phyloP scores from a whole-genome alignment of 345 rosid genomes.

The Hibiscus tridactylites region DNA sequence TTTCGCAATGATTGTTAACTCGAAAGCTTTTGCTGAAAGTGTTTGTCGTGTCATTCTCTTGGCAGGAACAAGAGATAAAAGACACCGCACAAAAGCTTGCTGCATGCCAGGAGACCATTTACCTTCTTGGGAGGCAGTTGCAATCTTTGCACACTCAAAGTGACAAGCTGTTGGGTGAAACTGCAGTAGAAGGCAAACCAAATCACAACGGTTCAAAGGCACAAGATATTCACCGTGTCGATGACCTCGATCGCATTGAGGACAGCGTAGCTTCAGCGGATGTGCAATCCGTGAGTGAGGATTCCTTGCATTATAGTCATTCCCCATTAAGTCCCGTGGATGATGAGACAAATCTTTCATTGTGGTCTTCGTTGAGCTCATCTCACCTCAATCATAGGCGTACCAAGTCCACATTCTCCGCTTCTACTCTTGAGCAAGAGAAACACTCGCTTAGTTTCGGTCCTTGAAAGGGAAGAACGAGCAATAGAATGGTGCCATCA shows the following conservation, averaged over 20 bases:
- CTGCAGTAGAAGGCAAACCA: conserved; percentile 13
- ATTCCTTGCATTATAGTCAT: conserved; percentile 2
- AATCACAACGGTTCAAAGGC: conserved; percentile 18
- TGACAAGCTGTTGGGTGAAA: conserved; percentile 16
- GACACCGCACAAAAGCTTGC: conserved; percentile 66
- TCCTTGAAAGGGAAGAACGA: conserved; percentile 36
- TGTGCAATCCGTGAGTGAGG: background rate
- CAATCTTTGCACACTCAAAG: conserved; percentile 43
- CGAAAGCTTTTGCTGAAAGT: background rate
- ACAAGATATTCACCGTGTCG: conserved; percentile 11
- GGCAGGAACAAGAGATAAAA: conserved; percentile 53
- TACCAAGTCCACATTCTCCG: conserved; percentile 39
- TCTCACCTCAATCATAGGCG: conserved; percentile 22
- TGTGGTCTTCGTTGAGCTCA: conserved; percentile 12
- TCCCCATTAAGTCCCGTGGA: conserved; percentile 9
- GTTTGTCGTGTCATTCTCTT: background rate
- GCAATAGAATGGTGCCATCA: background rate
- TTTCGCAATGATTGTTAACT: background rate
- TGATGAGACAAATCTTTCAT: conserved; percentile 24
- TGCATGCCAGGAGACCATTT: conserved; percentile 74
- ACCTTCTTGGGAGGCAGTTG: conserved; percentile 60
- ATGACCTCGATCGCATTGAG: conserved; percentile 10
- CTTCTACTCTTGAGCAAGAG: conserved; percentile 20
- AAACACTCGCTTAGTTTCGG: conserved; percentile 27
- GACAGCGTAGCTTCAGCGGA: conserved; percentile 17